A percentile compares a stretch with the other conserved stretches of the same genome.
Conservation (phyloP, 305 asterid species). For the Rubia balearica region DNA sequence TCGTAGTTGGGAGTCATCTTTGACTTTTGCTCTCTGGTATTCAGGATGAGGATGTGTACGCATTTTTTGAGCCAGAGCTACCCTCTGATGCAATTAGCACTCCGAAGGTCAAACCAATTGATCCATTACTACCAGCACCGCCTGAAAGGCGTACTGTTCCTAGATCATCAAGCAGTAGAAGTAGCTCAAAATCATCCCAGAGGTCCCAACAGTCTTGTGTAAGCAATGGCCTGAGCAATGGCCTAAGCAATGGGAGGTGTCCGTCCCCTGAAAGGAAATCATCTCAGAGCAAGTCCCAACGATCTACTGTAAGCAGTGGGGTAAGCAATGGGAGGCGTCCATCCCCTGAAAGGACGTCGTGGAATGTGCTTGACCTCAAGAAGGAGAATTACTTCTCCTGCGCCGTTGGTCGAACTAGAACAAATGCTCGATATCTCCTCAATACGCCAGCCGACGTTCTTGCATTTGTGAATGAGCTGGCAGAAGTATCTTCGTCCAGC, state of each 20-base stretch:
- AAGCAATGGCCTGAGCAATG: constrained; percentile 13
- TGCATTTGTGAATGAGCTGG: constrained; percentile 52
- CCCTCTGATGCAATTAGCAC: constrained; percentile 48
- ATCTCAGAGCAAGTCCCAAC: constrained; percentile 28
- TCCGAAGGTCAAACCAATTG: constrained; percentile 44
- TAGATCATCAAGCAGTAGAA: constrained; percentile 37
- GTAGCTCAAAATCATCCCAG: constrained; percentile 41
- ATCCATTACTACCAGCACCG: constrained; percentile 28
- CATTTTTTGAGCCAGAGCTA: constrained; percentile 92
- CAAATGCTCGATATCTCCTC: constrained; percentile 74
- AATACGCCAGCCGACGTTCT: constrained; percentile 59
- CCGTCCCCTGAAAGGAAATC: constrained; percentile 24
- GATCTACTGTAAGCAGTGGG: constrained; percentile 21
- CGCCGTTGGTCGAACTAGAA: constrained; percentile 70
- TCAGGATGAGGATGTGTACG: constrained; percentile 87
- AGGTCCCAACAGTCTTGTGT: constrained; percentile 25
- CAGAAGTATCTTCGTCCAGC: constrained; percentile 26
- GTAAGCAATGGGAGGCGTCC: constrained; percentile 36
- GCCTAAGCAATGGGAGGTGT: constrained; percentile 29
- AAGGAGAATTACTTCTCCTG: constrained; percentile 92
- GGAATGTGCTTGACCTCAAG: constrained; percentile 91
- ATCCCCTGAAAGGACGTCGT: constrained; percentile 43
- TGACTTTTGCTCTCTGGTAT: constrained; percentile 14
- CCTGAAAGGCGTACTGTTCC: constrained; percentile 37
- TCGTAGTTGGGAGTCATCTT: not conserved